phyloP scores from a whole-genome alignment of 1,284 basidiomycete genomes.

The Ceraceosorus guamensis region DNA sequence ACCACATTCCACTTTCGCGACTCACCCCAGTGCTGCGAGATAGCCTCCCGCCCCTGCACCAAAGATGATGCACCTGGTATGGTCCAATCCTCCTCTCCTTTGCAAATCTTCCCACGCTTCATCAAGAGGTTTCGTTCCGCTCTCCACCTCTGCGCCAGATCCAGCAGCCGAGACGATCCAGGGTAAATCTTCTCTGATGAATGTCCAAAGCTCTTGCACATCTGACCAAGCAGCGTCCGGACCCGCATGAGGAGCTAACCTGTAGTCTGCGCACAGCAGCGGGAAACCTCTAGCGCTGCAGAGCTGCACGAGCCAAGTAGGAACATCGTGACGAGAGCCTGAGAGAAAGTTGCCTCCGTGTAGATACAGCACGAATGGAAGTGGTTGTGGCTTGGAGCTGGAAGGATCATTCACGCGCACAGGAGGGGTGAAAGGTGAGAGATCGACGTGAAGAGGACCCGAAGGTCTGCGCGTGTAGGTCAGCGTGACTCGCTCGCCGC shows the following conservation, averaged over 20 bases:
- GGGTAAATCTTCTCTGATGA: conserved; percentile 1
- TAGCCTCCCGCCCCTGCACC: conserved; percentile 4
- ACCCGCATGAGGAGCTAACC: conserved; percentile 5
- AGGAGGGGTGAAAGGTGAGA: background rate
- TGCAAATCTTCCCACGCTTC: conserved; percentile 7
- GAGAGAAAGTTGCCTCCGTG: conserved; percentile 5
- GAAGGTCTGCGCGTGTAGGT: background rate
- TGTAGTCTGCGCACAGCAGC: conserved; percentile 7
- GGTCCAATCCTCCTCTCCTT: conserved; percentile 6
- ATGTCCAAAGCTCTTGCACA: background rate
- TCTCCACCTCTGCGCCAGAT: conserved; percentile 3
- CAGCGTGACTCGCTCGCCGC: conserved; percentile 5
- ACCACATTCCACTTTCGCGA: too few relatives aligned
- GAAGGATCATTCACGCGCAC: conserved; percentile 3
- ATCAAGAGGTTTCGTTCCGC: conserved; percentile 1
- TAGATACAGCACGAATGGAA: conserved; percentile 6
- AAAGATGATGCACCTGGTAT: background rate
- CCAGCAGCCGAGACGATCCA: conserved; percentile 3
- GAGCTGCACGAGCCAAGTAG: conserved; percentile 2
- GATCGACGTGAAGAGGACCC: background rate
- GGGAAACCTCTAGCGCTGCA: background rate
- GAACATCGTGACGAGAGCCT: conserved; percentile 2
- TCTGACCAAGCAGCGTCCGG: conserved; percentile 5
- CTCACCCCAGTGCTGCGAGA: conserved; percentile 4
- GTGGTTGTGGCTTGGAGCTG: background rate